Evolutionary conservation across 1,284 basidiomycete species (phyloP), one percentile per base, ranked within the genome.

Genomic region (Cystobasidium slooffiae): DNA sequence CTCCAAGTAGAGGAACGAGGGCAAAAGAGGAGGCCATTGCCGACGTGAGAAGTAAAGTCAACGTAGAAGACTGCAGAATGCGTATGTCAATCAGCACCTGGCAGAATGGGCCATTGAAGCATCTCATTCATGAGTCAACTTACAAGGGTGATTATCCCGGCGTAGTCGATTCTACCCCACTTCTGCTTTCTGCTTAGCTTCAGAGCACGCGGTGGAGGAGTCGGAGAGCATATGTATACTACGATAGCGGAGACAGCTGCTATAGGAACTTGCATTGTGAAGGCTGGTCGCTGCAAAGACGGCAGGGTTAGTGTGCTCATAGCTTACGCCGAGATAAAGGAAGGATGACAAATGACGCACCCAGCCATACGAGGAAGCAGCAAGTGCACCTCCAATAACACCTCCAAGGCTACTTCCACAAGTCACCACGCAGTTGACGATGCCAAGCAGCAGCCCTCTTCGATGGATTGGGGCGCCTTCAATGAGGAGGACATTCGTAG

Each of bases 311-410:
- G 31, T 31, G 31, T 31, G 1, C 31, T 5, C 5, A 31, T 31
- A 31, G 31, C 31, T 5, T 31, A 31, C 2, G 31, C 31, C 31
- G 31, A 31, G 5, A 5, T 31, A 5, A 31, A 31, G 31, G 31
- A 31, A 31, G 31, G 5, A 5, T 5, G 31, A 31, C 31, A 31
- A 31, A 5, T 31, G 31, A 68, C 66, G 46, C 20, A 73, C 70
- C 70, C 70, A 73, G 22, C 70, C 70, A n/a, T 56, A 73, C 22
- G 24, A 44, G 8, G 70, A 73, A 20, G 63, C 37, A 22, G 63
- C 70, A 46, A 73, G 66, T 31, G 52, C 62, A 12, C 70, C 70
- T 37, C 70, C 58, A 37, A 73, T 66, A 1, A 73, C 70, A 12
- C 70, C 70, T 24, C 70, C 70, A 7, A 73, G 24, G 39, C 62